A percentile compares a stretch with the other conserved stretches of the same genome.
phyloP scores from a whole-genome alignment of 2,329 filamentous ascomycete genomes.

The Zymoseptoria ardabiliae region DNA sequence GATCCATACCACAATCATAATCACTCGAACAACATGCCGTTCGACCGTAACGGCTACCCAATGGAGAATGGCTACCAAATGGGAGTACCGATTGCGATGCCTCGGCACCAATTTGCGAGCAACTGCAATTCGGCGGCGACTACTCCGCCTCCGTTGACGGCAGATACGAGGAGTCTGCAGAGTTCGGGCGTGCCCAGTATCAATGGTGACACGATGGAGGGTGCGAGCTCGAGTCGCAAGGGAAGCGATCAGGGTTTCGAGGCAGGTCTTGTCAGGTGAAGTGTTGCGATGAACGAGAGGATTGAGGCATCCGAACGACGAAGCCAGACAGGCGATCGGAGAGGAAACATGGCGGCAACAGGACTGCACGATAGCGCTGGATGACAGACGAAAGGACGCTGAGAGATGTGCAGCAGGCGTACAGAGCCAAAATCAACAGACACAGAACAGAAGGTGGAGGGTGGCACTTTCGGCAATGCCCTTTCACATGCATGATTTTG shows the following conservation, averaged over 20 bases:
- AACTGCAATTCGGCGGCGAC: conserved; percentile 22
- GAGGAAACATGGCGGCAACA: background rate
- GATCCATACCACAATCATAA: conserved; percentile 21
- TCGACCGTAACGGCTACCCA: conserved; percentile 7
- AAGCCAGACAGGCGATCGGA: background rate
- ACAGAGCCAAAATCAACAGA: background rate
- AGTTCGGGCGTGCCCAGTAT: conserved; percentile 24
- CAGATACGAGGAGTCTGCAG: conserved; percentile 23
- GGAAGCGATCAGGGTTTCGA: conserved; percentile 19
- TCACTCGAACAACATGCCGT: conserved; percentile 1
- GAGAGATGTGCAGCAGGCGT: background rate
- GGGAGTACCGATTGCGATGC: conserved; percentile 3
- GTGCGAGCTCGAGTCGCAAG: conserved; percentile 22
- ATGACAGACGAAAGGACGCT: background rate
- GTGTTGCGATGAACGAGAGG: background rate
- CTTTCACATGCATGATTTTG: too few relatives aligned
- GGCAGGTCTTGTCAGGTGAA: conserved; percentile 11
- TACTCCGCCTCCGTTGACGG: conserved; percentile 23
- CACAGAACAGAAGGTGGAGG: background rate
- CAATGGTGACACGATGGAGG: conserved; percentile 30
- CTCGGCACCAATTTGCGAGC: conserved; percentile 15
- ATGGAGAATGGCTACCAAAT: background rate
- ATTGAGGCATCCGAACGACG: background rate
- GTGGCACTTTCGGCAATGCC: background rate
- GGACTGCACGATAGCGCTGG: background rate